Evolutionary conservation across 768 basidiomycete genomes (phyloP).

Genomic region (Hericium rajendrae): DNA sequence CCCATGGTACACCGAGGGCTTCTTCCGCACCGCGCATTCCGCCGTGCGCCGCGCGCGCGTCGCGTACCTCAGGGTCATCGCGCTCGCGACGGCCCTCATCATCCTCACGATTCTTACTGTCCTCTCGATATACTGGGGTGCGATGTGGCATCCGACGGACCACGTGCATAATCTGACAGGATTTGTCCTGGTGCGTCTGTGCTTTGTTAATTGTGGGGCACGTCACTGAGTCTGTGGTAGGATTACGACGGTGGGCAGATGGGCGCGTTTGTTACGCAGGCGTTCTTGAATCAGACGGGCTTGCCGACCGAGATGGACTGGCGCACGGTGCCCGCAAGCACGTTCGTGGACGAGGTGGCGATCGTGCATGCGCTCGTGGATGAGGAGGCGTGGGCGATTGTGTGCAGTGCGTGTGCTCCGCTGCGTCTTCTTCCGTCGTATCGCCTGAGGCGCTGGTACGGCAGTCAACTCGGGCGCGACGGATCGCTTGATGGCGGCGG

Average conservation of each 20-base stretch:
- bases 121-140: slow-evolving; percentile 54
- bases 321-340: slow-evolving; percentile 29
- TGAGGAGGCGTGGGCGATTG: slow-evolving; percentile 43
- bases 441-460: slow-evolving; percentile 9
- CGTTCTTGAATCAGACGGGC: slow-evolving; percentile 24
- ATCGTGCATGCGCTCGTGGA: slow-evolving; percentile 37
- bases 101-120: slow-evolving; percentile 35
- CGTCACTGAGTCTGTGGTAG: slow-evolving; percentile 20
- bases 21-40: slow-evolving; percentile 8
- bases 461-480: slow-evolving; percentile 28
- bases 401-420: slow-evolving; percentile 35
- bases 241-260: slow-evolving; percentile 52
- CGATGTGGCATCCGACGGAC: slow-evolving; percentile 34
- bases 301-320: slow-evolving; percentile 32
- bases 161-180: slow-evolving; percentile 36
- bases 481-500: slow-evolving; percentile 13
- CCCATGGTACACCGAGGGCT: slow-evolving; percentile 14
- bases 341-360: slow-evolving; percentile 36
- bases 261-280: slow-evolving; percentile 35
- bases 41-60: slow-evolving; percentile 21
- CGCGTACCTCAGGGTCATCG: slow-evolving; percentile 32
- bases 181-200: slow-evolving; percentile 39
- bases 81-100: slow-evolving; percentile 24
- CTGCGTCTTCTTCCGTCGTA: background rate
- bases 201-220: slow-evolving; percentile 15